Evolutionary conservation across 352 stramenopile species (phyloP), one percentile per base, ranked within the genome.

Genomic region (Thraustochytrium sp.): DNA sequence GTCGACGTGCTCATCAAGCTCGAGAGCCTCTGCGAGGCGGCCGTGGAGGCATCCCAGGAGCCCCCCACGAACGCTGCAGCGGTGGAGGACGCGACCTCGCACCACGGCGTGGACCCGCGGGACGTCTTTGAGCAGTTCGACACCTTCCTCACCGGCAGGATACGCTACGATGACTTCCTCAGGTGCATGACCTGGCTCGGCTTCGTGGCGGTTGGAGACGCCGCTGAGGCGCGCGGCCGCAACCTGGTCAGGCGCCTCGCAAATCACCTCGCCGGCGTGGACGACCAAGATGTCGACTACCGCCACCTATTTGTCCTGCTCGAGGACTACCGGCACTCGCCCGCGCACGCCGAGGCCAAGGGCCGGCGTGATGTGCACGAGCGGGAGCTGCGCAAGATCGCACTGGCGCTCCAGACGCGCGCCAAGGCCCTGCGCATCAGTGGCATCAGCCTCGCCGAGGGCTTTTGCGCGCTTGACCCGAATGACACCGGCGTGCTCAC

Each of bases 111-210:
- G 5, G 54, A 63, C 36, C 5, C 63, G 37, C 68, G 68, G 13
- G 68, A 80, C 38, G 68, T 80, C 23, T 80, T 80, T 80, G 68
- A 80, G 44, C 68, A 80, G 38, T 80, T 40, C 63, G 68, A 80
- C 34, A 55, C 21, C 11, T 31, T 34, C 23, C 68, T 80, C 13
- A 37, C 68, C 18, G 68, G 68, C 21, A 9, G 31, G 9, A 61
- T 80, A 11, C n/a, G 34, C 18, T 48, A 26, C 23, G 23, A 16
- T 34, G 37, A 80, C 48, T 80, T 80, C n/a, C 23, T 80, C 16
- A 63, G 40, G 37, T 80, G 68, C 34, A 40, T 80, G 44, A 13
- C 76, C n/a, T 80, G 68, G 68, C n/a, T 64, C 21, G 51, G 51
- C 5, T 34, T 80, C 34, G 34, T 80, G 1, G 21, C 36, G 9